A percentile compares a stretch with the other conserved stretches of the same genome.
phyloP scores from a whole-genome alignment of 148 eudicot species.

The Limonium bicolor region DNA sequence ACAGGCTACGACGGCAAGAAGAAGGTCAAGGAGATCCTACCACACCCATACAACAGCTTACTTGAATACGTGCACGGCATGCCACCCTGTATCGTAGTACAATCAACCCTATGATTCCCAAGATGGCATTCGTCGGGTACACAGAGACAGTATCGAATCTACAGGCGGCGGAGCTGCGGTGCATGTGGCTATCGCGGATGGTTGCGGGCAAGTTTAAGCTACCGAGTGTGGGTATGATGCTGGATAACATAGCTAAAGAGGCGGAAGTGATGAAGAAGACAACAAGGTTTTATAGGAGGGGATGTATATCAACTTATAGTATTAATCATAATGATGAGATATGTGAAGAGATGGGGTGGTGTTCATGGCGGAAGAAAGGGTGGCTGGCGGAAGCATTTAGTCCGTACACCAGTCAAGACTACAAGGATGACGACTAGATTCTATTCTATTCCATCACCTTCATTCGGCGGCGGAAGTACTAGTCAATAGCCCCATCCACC shows the following conservation, averaged over 20 bases:
- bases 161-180: conserved; percentile 76
- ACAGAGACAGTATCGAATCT: conserved; percentile 82
- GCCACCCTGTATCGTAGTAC: conserved; percentile 43
- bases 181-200: conserved; percentile 65
- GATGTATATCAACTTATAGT: conserved; percentile 81
- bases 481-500: no score
- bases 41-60: conserved; percentile 54
- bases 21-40: conserved; percentile 51
- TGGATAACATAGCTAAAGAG: conserved; percentile 37
- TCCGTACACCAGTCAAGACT: conserved; percentile 82
- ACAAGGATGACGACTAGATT: conserved; percentile 12
- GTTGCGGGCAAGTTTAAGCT: conserved; percentile 46
- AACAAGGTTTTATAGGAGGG: conserved; percentile 74
- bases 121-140: conserved; percentile 90
- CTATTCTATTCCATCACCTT: no score
- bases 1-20: conserved; percentile 83
- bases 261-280: conserved; percentile 74
- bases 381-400: conserved; percentile 77
- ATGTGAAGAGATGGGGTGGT: conserved; percentile 90
- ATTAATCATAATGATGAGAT: conserved; percentile 76
- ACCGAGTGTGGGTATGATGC: conserved; percentile 59
- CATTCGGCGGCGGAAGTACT: no score
- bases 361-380: conserved; percentile 62
- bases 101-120: conserved; percentile 81
- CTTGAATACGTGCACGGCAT: conserved; percentile 60